Evolutionary conservation across 1,284 basidiomycete species (phyloP).

Genomic region (Heimioporus punctisporus): DNA sequence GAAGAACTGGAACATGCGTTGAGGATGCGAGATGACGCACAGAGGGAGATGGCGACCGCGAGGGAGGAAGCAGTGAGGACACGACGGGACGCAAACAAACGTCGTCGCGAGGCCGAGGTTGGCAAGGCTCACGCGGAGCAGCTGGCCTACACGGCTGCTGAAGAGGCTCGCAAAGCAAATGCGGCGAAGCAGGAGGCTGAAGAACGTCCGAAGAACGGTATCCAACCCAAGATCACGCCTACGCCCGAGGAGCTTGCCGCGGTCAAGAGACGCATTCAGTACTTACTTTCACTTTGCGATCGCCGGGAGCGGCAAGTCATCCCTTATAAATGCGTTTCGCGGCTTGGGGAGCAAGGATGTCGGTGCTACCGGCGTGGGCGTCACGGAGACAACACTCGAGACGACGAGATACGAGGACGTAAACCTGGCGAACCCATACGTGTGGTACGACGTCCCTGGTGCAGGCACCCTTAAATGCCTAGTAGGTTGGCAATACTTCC

Average conservation of each 20-base stretch:
- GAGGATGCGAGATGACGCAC: slow-evolving; percentile 16
- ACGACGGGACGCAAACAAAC: slow-evolving; percentile 13
- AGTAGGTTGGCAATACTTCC: slow-evolving; percentile 24
- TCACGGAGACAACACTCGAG: slow-evolving; percentile 20
- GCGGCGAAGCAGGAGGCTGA: slow-evolving; percentile 15
- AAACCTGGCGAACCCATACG: slow-evolving; percentile 11
- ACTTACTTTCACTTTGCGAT: slow-evolving; percentile 14
- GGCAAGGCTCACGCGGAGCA: slow-evolving; percentile 12
- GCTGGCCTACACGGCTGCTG: slow-evolving; percentile 5
- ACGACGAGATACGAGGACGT: slow-evolving; percentile 18
- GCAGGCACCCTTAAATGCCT: slow-evolving; percentile 18
- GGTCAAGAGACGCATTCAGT: slow-evolving; percentile 7
- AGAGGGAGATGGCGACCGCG: slow-evolving; percentile 7
- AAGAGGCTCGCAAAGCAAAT: slow-evolving; percentile 9
- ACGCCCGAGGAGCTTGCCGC: slow-evolving; percentile 6
- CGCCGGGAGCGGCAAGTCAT: slow-evolving; percentile 20
- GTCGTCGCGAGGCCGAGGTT: slow-evolving; percentile 12
- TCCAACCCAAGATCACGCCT: slow-evolving; percentile 11
- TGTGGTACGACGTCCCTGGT: slow-evolving; percentile 22
- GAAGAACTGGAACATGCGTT: slow-evolving; percentile 13
- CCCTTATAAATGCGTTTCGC: slow-evolving; percentile 19
- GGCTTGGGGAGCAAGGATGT: slow-evolving; percentile 8
- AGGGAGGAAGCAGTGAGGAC: slow-evolving; percentile 15
- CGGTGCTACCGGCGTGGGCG: slow-evolving; percentile 15
- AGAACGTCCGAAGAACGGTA: slow-evolving; percentile 7